These are phyloP conservation scores for sunflower (Helianthus annuus) DNA, from an alignment of 129 eudicot genomes.

Conservation along the genomic window HanXRQr2.0-SUNRISE NC_035445.2:145289653-145290152, in stretches of 20 bases:
- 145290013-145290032: conserved; percentile 62
- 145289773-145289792: no score
- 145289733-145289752: no score
- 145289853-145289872: conserved; percentile 61
- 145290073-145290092: not conserved
- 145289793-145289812: not conserved
- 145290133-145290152: conserved; percentile 71
- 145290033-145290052: conserved; percentile 54
- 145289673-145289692: no score
- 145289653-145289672: no score
- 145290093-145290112: not conserved
- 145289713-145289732: no score
- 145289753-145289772: no score
- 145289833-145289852: not conserved
- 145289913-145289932: conserved; percentile 76
- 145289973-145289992: conserved; percentile 72
- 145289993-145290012: conserved; percentile 76
- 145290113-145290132: not conserved
- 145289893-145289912: conserved; percentile 96
- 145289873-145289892: conserved; percentile 80
- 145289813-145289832: not conserved
- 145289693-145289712: no score
- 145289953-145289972: conserved; percentile 70
- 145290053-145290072: conserved; percentile 46
- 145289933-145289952: conserved; percentile 81